phyloP scores from a whole-genome alignment of 352 stramenopile genomes.

The Phytopythium cucurbitacearum region DNA sequence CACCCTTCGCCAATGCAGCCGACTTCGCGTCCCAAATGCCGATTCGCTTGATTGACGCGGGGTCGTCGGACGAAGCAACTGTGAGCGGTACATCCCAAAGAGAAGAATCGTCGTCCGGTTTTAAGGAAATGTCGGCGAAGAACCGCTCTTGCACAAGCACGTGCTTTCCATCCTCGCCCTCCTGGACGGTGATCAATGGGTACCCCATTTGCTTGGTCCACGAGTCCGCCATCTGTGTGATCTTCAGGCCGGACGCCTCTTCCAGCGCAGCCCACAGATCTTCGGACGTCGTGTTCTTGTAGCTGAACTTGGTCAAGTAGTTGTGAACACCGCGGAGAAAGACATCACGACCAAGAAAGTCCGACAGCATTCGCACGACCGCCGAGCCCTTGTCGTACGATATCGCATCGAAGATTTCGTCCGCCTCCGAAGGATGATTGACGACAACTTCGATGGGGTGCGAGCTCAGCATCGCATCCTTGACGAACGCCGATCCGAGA shows the following conservation, averaged over 20 bases:
- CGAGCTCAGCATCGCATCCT: conserved; percentile 89
- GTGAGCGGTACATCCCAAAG: conserved; percentile 89
- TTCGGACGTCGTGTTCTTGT: conserved; percentile 94
- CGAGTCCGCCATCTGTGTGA: conserved; percentile 90
- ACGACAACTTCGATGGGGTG: conserved; percentile 96
- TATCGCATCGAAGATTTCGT: conserved; percentile 98
- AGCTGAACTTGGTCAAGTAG: conserved; percentile 94
- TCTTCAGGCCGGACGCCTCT: conserved; percentile 83
- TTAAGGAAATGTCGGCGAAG: conserved; percentile 82
- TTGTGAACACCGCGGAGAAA: conserved; percentile 86
- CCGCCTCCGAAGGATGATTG: conserved; percentile 90
- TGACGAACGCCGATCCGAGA: conserved; percentile 78
- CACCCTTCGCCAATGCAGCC: conserved; percentile 11
- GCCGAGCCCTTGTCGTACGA: conserved; percentile 92
- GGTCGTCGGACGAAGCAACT: conserved; percentile 45
- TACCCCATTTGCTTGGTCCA: conserved; percentile 96
- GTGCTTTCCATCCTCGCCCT: conserved; percentile 58
- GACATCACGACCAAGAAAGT: conserved; percentile 61
- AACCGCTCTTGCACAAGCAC: conserved; percentile 91
- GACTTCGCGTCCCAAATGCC: conserved; percentile 71
- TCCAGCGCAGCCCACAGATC: conserved; percentile 95
- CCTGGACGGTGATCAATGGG: conserved; percentile 84
- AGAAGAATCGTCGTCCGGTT: conserved; percentile 50
- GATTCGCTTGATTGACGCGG: conserved; percentile 35
- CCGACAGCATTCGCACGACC: conserved; percentile 68